These are phyloP conservation scores for Triticum turgidum DNA, from an alignment of 176 grass and related monocot species.

Conservation along the genomic window DNA sequence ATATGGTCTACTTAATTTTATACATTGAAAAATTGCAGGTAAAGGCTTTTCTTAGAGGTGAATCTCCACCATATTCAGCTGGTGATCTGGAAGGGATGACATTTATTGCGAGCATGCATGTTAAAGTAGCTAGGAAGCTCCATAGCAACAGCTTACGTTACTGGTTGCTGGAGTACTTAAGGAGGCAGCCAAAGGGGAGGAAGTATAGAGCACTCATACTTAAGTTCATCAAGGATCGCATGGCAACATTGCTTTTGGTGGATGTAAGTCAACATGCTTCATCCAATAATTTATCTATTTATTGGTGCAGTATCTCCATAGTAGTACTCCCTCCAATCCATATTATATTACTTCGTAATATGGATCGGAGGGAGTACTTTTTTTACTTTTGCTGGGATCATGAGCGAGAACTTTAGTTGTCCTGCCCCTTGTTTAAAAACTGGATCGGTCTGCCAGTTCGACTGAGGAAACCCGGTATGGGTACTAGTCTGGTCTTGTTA, in stretches of 20 bases:
- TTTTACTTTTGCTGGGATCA: not conserved
- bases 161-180: conserved; percentile 92
- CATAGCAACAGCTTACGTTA: conserved; percentile 73
- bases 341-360: no score
- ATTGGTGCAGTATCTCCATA: not conserved
- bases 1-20: conserved; percentile 5
- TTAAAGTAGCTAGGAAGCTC: conserved; percentile 76
- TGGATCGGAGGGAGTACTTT: not conserved
- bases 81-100: conserved; percentile 78
- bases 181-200: conserved; percentile 67
- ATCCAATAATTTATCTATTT: conserved; percentile 5
- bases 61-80: conserved; percentile 72
- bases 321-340: not conserved
- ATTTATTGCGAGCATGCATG: conserved; percentile 78
- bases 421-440: not conserved
- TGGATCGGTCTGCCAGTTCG: not conserved
- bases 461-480: not conserved
- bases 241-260: conserved; percentile 67
- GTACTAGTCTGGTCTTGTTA: not conserved
- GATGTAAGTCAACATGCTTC: conserved; percentile 56
- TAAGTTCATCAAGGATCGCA: conserved; percentile 72
- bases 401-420: not conserved
- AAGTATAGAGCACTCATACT: conserved; percentile 73
- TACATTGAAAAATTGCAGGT: conserved; percentile 47
- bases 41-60: conserved; percentile 90